Percentiles rank a stretch among this genome's conserved stretches.
Conservation (phyloP, 2,329 filamentous ascomycete genomes). For the Fusarium udum region DNA sequence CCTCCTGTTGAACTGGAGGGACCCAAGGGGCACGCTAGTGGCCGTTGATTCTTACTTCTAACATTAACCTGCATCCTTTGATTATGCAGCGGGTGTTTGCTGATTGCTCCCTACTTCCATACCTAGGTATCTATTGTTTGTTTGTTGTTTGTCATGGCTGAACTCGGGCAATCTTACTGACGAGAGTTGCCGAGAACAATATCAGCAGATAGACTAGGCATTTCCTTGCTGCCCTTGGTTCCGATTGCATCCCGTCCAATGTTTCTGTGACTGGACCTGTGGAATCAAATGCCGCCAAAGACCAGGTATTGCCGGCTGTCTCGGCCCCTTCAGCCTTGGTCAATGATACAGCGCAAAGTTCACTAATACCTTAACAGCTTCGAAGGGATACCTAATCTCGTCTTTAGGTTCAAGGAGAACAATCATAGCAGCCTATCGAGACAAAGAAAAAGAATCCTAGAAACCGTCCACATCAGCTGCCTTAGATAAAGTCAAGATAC, state of each 20-base stretch:
- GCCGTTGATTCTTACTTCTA: slow-evolving; percentile 35
- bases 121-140: not conserved
- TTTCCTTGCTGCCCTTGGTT: not conserved
- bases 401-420: not conserved
- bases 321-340: slow-evolving; percentile 13
- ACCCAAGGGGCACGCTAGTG: slow-evolving; percentile 36
- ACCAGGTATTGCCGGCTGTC: slow-evolving; percentile 19
- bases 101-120: not conserved
- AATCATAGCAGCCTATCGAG: not conserved
- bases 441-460: not conserved
- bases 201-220: not conserved
- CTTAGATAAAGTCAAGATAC: not conserved
- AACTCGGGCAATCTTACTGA: not conserved
- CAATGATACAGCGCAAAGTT: slow-evolving; percentile 5
- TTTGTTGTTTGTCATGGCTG: not conserved
- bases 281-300: slow-evolving; percentile 10
- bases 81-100: slow-evolving; percentile 10
- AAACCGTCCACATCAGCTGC: not conserved
- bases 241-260: not conserved
- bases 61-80: slow-evolving; percentile 18
- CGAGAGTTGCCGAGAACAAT: not conserved
- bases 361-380: not conserved
- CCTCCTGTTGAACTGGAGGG: slow-evolving; percentile 13
- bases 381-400: not conserved
- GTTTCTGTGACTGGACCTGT: not conserved